Conservation (phyloP, 345 rosid species). For the Cardamine resedifolia region DNA sequence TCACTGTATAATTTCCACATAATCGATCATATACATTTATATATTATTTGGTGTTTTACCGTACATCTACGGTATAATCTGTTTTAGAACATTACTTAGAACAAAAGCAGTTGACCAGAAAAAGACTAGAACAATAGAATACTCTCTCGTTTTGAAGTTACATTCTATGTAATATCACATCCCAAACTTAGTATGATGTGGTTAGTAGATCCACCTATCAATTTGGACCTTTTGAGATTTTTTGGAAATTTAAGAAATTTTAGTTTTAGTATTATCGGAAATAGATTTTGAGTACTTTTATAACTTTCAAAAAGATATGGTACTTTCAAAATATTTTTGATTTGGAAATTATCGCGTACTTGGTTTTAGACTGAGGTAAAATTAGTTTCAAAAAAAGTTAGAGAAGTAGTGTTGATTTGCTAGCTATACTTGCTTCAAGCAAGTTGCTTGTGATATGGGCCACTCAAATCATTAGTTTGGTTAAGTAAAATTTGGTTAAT, state of each 20-base stretch:
- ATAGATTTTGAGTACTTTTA: background rate
- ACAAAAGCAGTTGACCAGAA: background rate
- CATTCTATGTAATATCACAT: background rate
- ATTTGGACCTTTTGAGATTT: background rate
- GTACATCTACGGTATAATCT: too few relatives aligned
- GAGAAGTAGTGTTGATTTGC: too few relatives aligned
- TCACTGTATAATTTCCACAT: background rate
- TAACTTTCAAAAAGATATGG: background rate
- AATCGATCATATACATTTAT: background rate
- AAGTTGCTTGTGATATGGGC: too few relatives aligned
- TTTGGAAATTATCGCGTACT: too few relatives aligned
- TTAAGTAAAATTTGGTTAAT: background rate
- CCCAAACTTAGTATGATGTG: background rate
- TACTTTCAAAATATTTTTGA: background rate
- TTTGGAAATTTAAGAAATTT: background rate
- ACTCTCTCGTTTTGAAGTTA: background rate
- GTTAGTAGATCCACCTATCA: background rate
- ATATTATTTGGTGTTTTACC: background rate
- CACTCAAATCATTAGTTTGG: too few relatives aligned
- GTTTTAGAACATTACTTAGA: background rate
- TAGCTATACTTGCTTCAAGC: too few relatives aligned
- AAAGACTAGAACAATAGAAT: background rate
- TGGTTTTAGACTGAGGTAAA: too few relatives aligned
- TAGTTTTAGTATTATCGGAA: background rate
- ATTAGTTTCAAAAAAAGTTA: too few relatives aligned